A percentile compares a stretch with the other conserved stretches of the same genome.
Conservation (phyloP, 2,329 filamentous ascomycete species). For the Scedosporium minutisporum region DNA sequence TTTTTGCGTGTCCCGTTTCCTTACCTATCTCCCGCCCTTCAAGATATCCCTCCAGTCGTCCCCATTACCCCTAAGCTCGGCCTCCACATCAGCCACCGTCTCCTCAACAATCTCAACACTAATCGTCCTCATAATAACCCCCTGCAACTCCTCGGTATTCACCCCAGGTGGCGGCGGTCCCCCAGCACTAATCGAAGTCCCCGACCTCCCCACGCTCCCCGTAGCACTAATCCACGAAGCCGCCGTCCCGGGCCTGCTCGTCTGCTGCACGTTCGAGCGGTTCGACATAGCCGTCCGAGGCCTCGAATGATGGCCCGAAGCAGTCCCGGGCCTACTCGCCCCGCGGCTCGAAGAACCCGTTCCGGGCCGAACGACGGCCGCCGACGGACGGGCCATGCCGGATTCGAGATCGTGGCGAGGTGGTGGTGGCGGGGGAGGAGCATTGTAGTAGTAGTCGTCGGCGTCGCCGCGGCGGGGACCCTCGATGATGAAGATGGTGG, state of each 20-base stretch:
- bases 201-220: not conserved
- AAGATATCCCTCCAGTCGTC: conserved; percentile 4
- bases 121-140: conserved; percentile 9
- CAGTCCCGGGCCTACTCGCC: not conserved
- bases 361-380: not conserved
- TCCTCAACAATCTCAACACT: conserved; percentile 10
- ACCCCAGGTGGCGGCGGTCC: not conserved
- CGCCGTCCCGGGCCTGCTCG: not conserved
- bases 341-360: not conserved
- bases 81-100: conserved; percentile 4
- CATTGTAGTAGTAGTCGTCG: not conserved
- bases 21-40: not conserved
- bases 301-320: not conserved
- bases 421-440: not conserved
- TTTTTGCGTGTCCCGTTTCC: not conserved
- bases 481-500: conserved; percentile 5
- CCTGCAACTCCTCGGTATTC: not conserved
- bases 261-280: not conserved
- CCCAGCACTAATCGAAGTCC: not conserved
- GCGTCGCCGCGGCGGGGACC: not conserved
- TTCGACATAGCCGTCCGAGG: not conserved
- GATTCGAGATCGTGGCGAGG: not conserved
- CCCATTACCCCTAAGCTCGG: not conserved
- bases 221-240: not conserved
- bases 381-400: not conserved